Base-by-base conservation (phyloP, 202 grass and related monocot species). In the Schoenoplectus tabernaemontani region DNA sequence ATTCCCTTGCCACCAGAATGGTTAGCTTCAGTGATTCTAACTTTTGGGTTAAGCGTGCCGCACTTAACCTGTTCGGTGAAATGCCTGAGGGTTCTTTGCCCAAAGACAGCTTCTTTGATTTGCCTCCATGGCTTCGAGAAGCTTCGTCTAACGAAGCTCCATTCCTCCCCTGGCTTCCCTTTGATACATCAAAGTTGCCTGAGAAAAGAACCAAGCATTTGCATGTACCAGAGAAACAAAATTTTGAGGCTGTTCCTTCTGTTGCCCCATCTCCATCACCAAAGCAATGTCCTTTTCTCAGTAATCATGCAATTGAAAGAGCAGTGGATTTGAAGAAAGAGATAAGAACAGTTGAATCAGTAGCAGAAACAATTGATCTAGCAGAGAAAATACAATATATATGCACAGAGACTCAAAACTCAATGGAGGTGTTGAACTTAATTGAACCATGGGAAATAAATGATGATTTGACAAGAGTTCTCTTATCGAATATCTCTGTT, bases 41-140 rank as follows among this genome's bases (percentile, higher is more conserved):
- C 10, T 87, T 94, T 37, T 94, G 91, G 89, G 83, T 82, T 37
- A 13, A 51, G 38, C 81, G 56, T 20, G 83, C 83, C 20, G 91
- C 95, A 59, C 83, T 32, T 63, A 86, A 92, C 78, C 83, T 94
- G 95, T 88, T 92, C 89, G 91, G 89, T 10, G 84, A 81, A 81
- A 87, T 98, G 86, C 62, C 83, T 12, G 82, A 68, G 4, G 36
- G 47, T 30, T 60, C 75, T 17, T 59, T 67, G 43, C 39, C 36
- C 44, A 81, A 74, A 13, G 74, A 69, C 88, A 20, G 87, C 28
- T 87, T 94, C 51, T 79, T 82, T 23, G 83, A 88, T 28, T 83
- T 82, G 0, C 89, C 91, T 0, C 51, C 53, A 38, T 93, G 89
- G 89, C 86, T 94, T 20, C 77, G 73, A 48, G 77, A 84, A 78